phyloP scores from a whole-genome alignment of 1,284 basidiomycete species.

The Trichosporon faecale region DNA sequence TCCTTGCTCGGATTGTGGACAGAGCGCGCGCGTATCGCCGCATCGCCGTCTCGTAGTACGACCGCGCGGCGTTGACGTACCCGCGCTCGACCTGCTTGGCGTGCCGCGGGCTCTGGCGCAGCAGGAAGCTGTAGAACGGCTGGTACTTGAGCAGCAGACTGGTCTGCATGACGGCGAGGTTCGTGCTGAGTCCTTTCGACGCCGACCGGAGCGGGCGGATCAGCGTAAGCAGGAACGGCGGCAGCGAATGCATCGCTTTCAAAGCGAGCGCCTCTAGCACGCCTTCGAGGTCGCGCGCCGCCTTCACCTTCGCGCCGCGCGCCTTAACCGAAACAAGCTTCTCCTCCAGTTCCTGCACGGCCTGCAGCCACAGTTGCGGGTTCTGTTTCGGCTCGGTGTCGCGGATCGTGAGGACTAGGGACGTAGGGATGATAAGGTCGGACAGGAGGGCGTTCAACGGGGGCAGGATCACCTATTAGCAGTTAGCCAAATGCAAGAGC shows the following conservation, averaged over 20 bases:
- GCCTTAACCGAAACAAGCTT: slow-evolving; percentile 66
- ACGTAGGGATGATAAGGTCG: slow-evolving; percentile 78
- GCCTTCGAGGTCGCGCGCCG: slow-evolving; percentile 73
- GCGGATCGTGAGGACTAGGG: slow-evolving; percentile 71
- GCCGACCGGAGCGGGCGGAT: slow-evolving; percentile 78
- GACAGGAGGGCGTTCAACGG: slow-evolving; percentile 75
- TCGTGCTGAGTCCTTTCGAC: slow-evolving; percentile 65
- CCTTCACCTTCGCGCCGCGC: slow-evolving; percentile 67
- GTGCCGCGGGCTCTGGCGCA: slow-evolving; percentile 73
- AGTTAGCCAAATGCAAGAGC: not conserved
- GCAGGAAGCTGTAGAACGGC: slow-evolving; percentile 79
- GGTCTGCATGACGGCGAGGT: slow-evolving; percentile 88
- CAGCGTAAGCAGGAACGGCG: slow-evolving; percentile 78
- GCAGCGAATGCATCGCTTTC: slow-evolving; percentile 80
- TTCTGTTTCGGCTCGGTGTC: slow-evolving; percentile 68
- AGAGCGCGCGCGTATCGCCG: slow-evolving; percentile 82
- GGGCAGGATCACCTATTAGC: slow-evolving; percentile 75
- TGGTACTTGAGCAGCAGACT: slow-evolving; percentile 81
- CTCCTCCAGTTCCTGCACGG: slow-evolving; percentile 73
- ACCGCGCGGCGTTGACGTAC: slow-evolving; percentile 76
- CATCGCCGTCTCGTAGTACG: slow-evolving; percentile 96
- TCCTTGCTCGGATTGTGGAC: slow-evolving; percentile 66
- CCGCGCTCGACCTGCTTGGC: slow-evolving; percentile 86
- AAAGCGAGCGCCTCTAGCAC: slow-evolving; percentile 81
- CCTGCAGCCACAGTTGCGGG: slow-evolving; percentile 73